These are phyloP conservation scores for Populus hybrid DNA, from an alignment of 441 rosid species.

Conservation along the genomic window DNA sequence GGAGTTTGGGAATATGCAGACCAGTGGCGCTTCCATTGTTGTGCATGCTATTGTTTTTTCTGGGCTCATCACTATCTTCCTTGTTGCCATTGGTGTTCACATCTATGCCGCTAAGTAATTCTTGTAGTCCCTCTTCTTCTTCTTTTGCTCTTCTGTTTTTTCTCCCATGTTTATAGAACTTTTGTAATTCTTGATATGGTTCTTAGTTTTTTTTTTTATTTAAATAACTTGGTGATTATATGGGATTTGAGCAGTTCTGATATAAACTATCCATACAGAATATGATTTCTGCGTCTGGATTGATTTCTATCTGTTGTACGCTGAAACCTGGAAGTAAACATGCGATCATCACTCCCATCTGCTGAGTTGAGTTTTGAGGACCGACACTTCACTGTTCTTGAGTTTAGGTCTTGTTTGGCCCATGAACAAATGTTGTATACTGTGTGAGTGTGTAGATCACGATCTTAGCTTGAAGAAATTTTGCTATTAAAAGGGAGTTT, in stretches of 20 bases:
- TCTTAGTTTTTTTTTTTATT: background rate
- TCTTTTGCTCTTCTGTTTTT: background rate
- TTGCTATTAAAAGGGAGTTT: too few species aligned
- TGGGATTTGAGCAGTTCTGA: background rate
- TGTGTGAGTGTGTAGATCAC: too few species aligned
- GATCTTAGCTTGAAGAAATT: too few species aligned
- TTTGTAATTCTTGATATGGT: background rate
- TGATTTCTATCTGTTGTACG: background rate
- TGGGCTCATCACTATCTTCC: constrained; percentile 62
- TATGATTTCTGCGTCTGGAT: background rate
- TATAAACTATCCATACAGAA: background rate
- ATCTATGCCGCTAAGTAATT: constrained; percentile 39
- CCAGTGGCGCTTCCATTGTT: constrained; percentile 67
- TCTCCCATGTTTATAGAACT: background rate
- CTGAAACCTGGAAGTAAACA: background rate
- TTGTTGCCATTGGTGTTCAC: constrained; percentile 66
- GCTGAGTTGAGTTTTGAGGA: background rate
- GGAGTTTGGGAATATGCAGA: constrained; percentile 81
- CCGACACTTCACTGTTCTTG: background rate
- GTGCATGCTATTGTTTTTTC: constrained; percentile 76
- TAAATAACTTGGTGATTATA: background rate
- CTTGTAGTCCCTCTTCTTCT: background rate
- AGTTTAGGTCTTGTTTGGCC: background rate
- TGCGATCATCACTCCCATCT: background rate
- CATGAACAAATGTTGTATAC: too few species aligned